Percentiles rank a stretch among this genome's conserved stretches.
phyloP scores from a whole-genome alignment of 2,329 filamentous ascomycete species.

The Fusarium sp. region DNA sequence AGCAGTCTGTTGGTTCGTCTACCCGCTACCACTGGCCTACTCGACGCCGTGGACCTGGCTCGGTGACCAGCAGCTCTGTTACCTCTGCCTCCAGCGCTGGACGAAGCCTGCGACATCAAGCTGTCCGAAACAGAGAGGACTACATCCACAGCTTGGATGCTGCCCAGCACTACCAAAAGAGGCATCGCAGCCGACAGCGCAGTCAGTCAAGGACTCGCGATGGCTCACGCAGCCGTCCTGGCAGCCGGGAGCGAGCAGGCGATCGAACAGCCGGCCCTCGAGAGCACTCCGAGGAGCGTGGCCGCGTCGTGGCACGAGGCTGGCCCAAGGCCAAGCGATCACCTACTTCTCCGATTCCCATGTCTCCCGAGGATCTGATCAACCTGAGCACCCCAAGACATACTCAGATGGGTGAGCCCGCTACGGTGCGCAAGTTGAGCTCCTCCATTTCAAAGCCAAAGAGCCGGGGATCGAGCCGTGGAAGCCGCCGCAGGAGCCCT shows the following conservation, averaged over 20 bases:
- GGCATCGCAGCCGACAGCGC: constrained; percentile 66
- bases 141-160: constrained; percentile 90
- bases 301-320: constrained; percentile 73
- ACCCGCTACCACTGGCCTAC: constrained; percentile 67
- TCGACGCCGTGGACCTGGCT: constrained; percentile 65
- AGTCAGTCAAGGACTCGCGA: constrained; percentile 61
- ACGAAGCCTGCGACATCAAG: constrained; percentile 62
- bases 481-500: constrained; percentile 60
- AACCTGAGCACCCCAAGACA: constrained; percentile 66
- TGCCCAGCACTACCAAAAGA: constrained; percentile 72
- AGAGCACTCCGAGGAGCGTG: constrained; percentile 77
- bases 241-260: constrained; percentile 62
- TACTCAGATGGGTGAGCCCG: constrained; percentile 53
- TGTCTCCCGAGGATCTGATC: constrained; percentile 89
- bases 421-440: constrained; percentile 59
- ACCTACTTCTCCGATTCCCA: constrained; percentile 90
- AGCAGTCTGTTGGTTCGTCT: constrained; percentile 66
- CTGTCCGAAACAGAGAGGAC: constrained; percentile 76
- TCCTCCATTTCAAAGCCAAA: constrained; percentile 47
- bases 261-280: constrained; percentile 65
- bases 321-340: constrained; percentile 84
- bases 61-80: constrained; percentile 68
- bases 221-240: constrained; percentile 59
- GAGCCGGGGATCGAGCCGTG: constrained; percentile 64
- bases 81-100: constrained; percentile 67